Base-by-base conservation (phyloP, 164 flowering plant genomes). In the Santalum album region DNA sequence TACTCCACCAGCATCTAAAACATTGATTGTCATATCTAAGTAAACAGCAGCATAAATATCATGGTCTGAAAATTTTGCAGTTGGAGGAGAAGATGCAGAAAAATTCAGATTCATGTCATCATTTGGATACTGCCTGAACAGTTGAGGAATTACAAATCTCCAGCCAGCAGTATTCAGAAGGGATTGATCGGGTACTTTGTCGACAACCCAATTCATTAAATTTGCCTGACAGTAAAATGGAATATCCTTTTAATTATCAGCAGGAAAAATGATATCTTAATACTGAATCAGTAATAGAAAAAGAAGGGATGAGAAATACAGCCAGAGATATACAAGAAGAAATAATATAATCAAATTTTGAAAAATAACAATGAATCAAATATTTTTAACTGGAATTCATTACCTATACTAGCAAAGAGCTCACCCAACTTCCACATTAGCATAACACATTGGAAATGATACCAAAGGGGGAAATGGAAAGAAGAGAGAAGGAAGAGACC, bases 91-190 rank as follows among this genome's bases (percentile, higher is more conserved):
- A 58, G 85, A 59, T 16, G 86, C 59, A 58, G 94, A 63, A 50
- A 87, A 63, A 58, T 87, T 85, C 72, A 89, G 66, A 58, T 67
- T 72, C 91, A 92, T 83, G 46, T 85, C 81, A 66, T 82, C 78
- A 62, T 89, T 85, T 34, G 99, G 99, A 62, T 87, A 92, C 61
- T 74, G 74, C 75, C 61, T 81, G 83, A 87, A 92, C 53, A 92
- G 69, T 63, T 82, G 85, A 55, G 99, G 99, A 69, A 92, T 56
- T 48, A 92, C 69, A 61, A 65, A 82, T 73, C 77, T 84, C 96
- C 96, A 92, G 44, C 82, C 79, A 65, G 91, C 94, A 42, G 99
- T 92, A 73, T 89, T 92, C 57, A 92, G 54, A 53, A 87, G 75
- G 65, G 87, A 74, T 68, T 87, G 91, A 51, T 89, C 90, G 14